Evolutionary conservation across 2,329 filamentous ascomycete species (phyloP).

Genomic region (Pseudogymnoascus sp.): DNA sequence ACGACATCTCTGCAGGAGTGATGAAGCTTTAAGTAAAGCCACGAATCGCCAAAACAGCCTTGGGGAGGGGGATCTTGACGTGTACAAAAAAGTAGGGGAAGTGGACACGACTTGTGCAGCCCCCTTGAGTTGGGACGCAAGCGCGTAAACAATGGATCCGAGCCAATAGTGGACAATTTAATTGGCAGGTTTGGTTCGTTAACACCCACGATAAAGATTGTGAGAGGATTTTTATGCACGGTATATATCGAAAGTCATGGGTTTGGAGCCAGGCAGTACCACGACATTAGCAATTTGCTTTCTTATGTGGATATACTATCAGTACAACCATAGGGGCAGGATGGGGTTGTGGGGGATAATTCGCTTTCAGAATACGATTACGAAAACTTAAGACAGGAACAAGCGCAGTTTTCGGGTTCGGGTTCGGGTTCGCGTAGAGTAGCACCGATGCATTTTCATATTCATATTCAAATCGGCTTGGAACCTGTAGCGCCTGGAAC

Average conservation of each 20-base stretch:
- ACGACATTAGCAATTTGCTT: not conserved
- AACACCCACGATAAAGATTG: not conserved
- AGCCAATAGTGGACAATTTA: not conserved
- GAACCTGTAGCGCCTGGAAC: not conserved
- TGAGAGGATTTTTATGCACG: not conserved
- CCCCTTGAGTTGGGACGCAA: not conserved
- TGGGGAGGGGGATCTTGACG: not conserved
- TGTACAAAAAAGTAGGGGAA: conserved; percentile 7
- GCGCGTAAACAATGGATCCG: conserved; percentile 2
- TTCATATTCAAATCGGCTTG: not conserved
- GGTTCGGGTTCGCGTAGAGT: not conserved
- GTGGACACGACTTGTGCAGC: conserved; percentile 7
- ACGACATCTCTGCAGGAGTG: conserved; percentile 3
- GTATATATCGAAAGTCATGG: not conserved
- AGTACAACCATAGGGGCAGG: not conserved
- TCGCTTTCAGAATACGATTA: not conserved
- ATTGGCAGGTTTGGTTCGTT: not conserved
- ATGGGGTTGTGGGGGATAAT: not conserved
- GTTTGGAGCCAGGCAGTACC: not conserved
- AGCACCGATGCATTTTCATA: not conserved
- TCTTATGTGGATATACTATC: not conserved
- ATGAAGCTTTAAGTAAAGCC: conserved; percentile 8
- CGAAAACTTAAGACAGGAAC: not conserved
- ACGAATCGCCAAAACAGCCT: not conserved
- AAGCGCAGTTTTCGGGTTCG: not conserved